Percentiles rank a stretch among this genome's conserved stretches.
Evolutionary conservation across 73 alveolate genomes (phyloP).

Genomic region (Diophrys sp.): DNA sequence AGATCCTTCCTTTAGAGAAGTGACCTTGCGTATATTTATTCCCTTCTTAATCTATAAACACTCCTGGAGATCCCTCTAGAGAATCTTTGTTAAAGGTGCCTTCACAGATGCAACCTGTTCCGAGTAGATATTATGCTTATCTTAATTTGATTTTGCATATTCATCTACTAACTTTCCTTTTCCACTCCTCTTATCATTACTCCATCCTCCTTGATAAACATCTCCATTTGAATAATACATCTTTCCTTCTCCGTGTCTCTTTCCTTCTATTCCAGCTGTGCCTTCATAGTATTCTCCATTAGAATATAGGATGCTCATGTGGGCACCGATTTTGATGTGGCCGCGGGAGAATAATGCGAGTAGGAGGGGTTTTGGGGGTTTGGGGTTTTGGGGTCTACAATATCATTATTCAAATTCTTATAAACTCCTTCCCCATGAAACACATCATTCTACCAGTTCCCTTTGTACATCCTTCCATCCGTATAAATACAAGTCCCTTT

Average conservation of each 20-base stretch:
- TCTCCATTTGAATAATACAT: constrained; percentile 55
- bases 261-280: constrained; percentile 20
- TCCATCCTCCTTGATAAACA: constrained; percentile 69
- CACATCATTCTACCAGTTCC: constrained; percentile 10
- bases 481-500: background rate
- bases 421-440: constrained; percentile 4
- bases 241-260: constrained; percentile 55
- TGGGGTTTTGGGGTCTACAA: too few relatives aligned
- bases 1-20: constrained; percentile 19
- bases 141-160: too few relatives aligned
- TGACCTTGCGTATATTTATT: constrained; percentile 23
- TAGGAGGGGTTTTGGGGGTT: too few relatives aligned
- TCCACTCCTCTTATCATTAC: constrained; percentile 55
- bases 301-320: background rate
- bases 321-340: background rate
- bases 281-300: constrained; percentile 48
- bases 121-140: too few relatives aligned
- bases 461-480: constrained; percentile 3
- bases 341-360: constrained; percentile 1
- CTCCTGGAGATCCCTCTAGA: constrained; percentile 3
- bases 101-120: too few relatives aligned
- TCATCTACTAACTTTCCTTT: constrained; percentile 55
- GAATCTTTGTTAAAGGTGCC: too few relatives aligned
- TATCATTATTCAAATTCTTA: background rate
- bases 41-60: constrained; percentile 16